Evolutionary conservation across 73 alveolate species (phyloP).

Genomic region (Urostyla sp.): DNA sequence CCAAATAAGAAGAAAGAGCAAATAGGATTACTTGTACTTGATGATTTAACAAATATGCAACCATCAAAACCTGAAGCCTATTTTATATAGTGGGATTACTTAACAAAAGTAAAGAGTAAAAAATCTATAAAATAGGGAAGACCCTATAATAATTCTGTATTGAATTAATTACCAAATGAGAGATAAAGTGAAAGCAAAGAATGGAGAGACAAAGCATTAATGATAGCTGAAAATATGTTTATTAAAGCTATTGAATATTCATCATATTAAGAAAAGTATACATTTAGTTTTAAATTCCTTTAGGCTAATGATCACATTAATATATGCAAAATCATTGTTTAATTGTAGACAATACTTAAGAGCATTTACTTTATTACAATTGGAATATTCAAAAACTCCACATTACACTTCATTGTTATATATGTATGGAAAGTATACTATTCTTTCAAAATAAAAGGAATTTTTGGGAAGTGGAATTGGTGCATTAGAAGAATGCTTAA

Average conservation of each 20-base stretch:
- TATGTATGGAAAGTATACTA: slow-evolving; percentile 56
- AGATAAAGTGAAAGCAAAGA: background rate
- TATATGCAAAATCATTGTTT: slow-evolving; percentile 21
- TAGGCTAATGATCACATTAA: slow-evolving; percentile 9
- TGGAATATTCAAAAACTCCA: slow-evolving; percentile 62
- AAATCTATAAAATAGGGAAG: no score
- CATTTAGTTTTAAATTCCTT: background rate
- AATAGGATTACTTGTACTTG: slow-evolving; percentile 9
- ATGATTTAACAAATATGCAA: slow-evolving; percentile 1
- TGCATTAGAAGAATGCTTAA: slow-evolving; percentile 67
- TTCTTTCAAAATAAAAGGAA: slow-evolving; percentile 2
- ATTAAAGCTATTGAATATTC: slow-evolving; percentile 17
- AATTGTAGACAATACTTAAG: background rate
- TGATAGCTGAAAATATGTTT: slow-evolving; percentile 12
- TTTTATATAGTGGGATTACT: slow-evolving; percentile 9
- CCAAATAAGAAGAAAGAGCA: background rate
- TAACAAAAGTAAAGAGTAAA: no score
- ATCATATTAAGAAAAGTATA: slow-evolving; percentile 34
- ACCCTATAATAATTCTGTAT: no score
- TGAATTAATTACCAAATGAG: no score
- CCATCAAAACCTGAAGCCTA: slow-evolving; percentile 43
- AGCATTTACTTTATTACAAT: slow-evolving; percentile 49
- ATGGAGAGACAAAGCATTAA: background rate
- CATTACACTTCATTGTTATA: slow-evolving; percentile 51
- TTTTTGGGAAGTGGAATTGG: slow-evolving; percentile 68